Percentiles rank a stretch among this genome's conserved stretches.
These are phyloP conservation scores for Fraxinus xanthoxyloides DNA, from an alignment of 305 asterid genomes.

Conservation along the genomic window DNA sequence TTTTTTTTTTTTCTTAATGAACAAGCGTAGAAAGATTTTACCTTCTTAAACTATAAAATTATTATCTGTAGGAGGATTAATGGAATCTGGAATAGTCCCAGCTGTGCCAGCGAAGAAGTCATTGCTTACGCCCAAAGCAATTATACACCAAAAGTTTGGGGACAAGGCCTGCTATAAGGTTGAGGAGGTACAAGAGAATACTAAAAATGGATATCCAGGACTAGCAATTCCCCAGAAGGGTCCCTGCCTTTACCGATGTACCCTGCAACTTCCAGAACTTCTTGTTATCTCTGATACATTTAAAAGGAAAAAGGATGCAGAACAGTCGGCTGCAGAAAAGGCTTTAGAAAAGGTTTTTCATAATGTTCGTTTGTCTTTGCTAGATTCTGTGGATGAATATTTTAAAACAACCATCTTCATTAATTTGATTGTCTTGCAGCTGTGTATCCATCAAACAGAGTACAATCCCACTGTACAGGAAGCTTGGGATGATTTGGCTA, in stretches of 20 bases:
- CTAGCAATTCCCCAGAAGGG: constrained; percentile 65
- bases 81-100: constrained; percentile 37
- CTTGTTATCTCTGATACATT: constrained; percentile 62
- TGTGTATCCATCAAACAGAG: constrained; percentile 64
- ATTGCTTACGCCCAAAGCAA: constrained; percentile 71
- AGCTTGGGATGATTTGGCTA: constrained; percentile 71
- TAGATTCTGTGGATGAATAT: constrained; percentile 7
- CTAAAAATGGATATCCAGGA: constrained; percentile 66
- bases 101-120: constrained; percentile 48
- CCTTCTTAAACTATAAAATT: background rate
- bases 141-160: constrained; percentile 76
- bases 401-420: constrained; percentile 11
- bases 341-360: constrained; percentile 71
- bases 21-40: constrained; percentile 5
- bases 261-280: constrained; percentile 69
- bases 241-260: constrained; percentile 73
- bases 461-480: constrained; percentile 61
- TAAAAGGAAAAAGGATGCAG: constrained; percentile 82
- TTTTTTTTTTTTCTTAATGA: background rate
- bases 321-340: constrained; percentile 87
- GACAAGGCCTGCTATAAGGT: constrained; percentile 63
- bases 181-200: constrained; percentile 73
- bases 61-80: constrained; percentile 26
- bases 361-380: constrained; percentile 14
- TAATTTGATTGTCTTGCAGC: constrained; percentile 43